Evolutionary conservation across 495 filamentous ascomycete genomes (phyloP).

Genomic region (Aspergillus taichungensis): DNA sequence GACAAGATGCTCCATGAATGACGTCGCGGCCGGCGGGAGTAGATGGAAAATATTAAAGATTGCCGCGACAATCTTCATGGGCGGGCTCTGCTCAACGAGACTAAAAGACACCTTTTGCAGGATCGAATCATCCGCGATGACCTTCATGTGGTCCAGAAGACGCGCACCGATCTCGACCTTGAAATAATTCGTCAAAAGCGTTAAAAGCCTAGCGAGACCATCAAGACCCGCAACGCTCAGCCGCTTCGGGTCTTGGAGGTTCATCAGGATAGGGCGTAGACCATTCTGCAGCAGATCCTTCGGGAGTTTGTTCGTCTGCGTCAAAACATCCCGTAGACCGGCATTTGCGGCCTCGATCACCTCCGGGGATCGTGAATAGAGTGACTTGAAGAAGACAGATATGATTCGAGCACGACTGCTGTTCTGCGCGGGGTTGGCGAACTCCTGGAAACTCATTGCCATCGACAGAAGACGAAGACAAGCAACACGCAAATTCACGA

Average conservation of each 20-base stretch:
- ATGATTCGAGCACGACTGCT: slow-evolving; percentile 79
- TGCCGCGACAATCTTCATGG: slow-evolving; percentile 86
- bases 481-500: slow-evolving; percentile 84
- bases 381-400: slow-evolving; percentile 91
- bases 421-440: slow-evolving; percentile 58
- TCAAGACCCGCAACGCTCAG: slow-evolving; percentile 84
- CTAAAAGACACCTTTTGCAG: slow-evolving; percentile 90
- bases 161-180: slow-evolving; percentile 95
- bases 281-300: slow-evolving; percentile 94
- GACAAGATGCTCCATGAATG: slow-evolving; percentile 83
- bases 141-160: slow-evolving; percentile 84
- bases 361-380: slow-evolving; percentile 83
- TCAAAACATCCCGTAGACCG: slow-evolving; percentile 74
- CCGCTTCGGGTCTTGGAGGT: slow-evolving; percentile 86
- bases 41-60: slow-evolving; percentile 97
- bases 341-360: slow-evolving; percentile 93
- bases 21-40: slow-evolving; percentile 74
- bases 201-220: slow-evolving; percentile 79
- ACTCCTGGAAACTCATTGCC: slow-evolving; percentile 87
- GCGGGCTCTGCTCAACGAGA: slow-evolving; percentile 80
- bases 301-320: slow-evolving; percentile 81
- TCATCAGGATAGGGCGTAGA: slow-evolving; percentile 87
- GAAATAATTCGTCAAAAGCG: slow-evolving; percentile 93
- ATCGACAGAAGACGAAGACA: slow-evolving; percentile 89
- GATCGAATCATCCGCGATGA: slow-evolving; percentile 69